These are phyloP conservation scores for Tylopilus cervinicoccineus DNA, from an alignment of 768 basidiomycete species.

Conservation along the genomic window DNA sequence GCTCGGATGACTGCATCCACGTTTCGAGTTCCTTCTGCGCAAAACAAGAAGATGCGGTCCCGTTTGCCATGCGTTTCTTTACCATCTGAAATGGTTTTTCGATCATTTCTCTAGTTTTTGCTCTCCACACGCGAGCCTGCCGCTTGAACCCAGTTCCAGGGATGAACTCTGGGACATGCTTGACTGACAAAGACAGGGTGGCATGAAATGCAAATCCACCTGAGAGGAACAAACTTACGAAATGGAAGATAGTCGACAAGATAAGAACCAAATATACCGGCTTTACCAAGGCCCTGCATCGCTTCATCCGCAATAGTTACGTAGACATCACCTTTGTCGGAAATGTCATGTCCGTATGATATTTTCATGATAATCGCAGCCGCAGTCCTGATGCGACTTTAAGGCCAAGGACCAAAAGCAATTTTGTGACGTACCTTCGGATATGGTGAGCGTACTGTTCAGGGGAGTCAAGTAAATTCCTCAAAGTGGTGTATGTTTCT, in stretches of 20 bases:
- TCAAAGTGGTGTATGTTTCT: constrained; percentile 36
- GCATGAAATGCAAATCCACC: neutral
- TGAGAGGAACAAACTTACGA: constrained; percentile 19
- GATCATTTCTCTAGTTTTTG: constrained; percentile 29
- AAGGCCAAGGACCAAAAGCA: neutral
- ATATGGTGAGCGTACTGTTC: constrained; percentile 35
- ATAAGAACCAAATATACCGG: constrained; percentile 42
- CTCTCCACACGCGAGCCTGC: constrained; percentile 41
- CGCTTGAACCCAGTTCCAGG: constrained; percentile 49
- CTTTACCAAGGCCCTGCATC: constrained; percentile 32
- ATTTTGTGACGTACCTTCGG: constrained; percentile 26
- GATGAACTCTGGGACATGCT: constrained; percentile 47
- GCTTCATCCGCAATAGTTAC: constrained; percentile 40
- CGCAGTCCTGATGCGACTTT: constrained; percentile 25
- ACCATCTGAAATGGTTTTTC: constrained; percentile 39
- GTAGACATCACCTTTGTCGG: constrained; percentile 37
- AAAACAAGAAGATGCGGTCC: constrained; percentile 38
- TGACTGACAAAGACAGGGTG: constrained; percentile 30
- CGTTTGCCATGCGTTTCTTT: constrained; percentile 41
- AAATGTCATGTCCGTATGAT: constrained; percentile 38
- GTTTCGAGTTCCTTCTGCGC: constrained; percentile 38
- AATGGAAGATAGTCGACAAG: constrained; percentile 37
- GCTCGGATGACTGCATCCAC: constrained; percentile 23
- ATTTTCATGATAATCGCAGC: constrained; percentile 40
- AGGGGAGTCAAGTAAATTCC: constrained; percentile 36